phyloP scores from a whole-genome alignment of 106 monocot species.

The Cymbidium sinense region DNA sequence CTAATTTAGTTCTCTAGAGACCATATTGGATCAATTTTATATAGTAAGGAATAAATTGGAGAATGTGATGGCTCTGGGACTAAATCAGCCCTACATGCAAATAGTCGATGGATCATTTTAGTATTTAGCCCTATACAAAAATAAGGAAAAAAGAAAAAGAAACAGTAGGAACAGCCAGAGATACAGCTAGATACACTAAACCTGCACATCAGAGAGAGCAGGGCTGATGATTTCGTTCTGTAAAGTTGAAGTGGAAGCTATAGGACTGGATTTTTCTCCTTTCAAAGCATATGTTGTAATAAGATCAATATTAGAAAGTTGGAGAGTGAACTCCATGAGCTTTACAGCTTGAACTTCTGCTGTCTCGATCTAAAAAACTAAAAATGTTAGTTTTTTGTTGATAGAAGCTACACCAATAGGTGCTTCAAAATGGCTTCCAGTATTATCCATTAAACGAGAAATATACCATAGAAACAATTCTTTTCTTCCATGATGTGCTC shows the following conservation, averaged over 20 bases:
- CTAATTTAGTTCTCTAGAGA: too few relatives aligned
- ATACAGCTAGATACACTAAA: conserved; percentile 10
- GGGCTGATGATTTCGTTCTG: conserved; percentile 87
- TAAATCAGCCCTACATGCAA: too few relatives aligned
- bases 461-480: conserved; percentile 49
- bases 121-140: too few relatives aligned
- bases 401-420: not conserved
- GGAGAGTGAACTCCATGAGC: conserved; percentile 71
- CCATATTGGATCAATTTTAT: too few relatives aligned
- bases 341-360: conserved; percentile 56
- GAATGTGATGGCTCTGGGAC: too few relatives aligned
- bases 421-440: not conserved
- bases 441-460: not conserved
- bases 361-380: conserved; percentile 54
- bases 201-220: conserved; percentile 55
- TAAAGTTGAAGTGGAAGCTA: conserved; percentile 43
- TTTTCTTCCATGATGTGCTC: conserved; percentile 61
- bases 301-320: conserved; percentile 80
- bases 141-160: not conserved
- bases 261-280: conserved; percentile 48
- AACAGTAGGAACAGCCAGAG: not conserved
- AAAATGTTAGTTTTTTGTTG: conserved; percentile 2
- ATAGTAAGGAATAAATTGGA: too few relatives aligned
- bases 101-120: too few relatives aligned
- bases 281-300: conserved; percentile 66